Evolutionary conservation across 1,284 basidiomycete genomes (phyloP).

Genomic region (Malassezia furfur): DNA sequence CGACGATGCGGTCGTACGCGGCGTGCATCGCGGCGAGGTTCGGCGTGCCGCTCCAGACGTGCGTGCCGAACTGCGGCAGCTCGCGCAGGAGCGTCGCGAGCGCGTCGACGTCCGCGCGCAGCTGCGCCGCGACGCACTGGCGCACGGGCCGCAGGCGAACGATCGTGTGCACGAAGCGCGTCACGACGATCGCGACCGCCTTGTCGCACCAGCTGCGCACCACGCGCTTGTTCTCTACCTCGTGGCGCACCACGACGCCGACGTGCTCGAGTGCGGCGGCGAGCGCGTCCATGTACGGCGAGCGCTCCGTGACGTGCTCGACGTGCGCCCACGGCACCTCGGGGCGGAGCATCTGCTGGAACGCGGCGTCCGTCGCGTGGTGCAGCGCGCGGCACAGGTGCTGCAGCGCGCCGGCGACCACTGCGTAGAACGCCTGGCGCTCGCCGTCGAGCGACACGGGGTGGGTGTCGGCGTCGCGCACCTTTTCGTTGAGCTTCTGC

Average conservation of each 20-base stretch:
- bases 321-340: conserved; percentile 29
- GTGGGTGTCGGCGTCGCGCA: conserved; percentile 59
- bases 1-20: conserved; percentile 33
- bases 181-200: conserved; percentile 26
- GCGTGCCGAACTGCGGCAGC: conserved; percentile 28
- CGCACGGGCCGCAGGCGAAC: conserved; percentile 36
- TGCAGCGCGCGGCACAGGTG: conserved; percentile 31
- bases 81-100: conserved; percentile 29
- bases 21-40: conserved; percentile 22
- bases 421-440: conserved; percentile 62
- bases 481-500: conserved; percentile 74
- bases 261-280: conserved; percentile 36
- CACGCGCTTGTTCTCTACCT: conserved; percentile 43
- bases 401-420: conserved; percentile 32
- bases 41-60: conserved; percentile 12
- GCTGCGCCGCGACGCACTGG: conserved; percentile 26
- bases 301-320: conserved; percentile 19
- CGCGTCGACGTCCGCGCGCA: conserved; percentile 28
- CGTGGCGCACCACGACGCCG: conserved; percentile 39
- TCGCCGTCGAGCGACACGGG: conserved; percentile 69
- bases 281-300: conserved; percentile 37
- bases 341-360: conserved; percentile 38
- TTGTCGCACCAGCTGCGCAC: conserved; percentile 44
- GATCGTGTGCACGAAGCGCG: conserved; percentile 26
- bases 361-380: conserved; percentile 32